Base-by-base conservation (phyloP, 305 asterid genomes). In the Rubia peregrina region DNA sequence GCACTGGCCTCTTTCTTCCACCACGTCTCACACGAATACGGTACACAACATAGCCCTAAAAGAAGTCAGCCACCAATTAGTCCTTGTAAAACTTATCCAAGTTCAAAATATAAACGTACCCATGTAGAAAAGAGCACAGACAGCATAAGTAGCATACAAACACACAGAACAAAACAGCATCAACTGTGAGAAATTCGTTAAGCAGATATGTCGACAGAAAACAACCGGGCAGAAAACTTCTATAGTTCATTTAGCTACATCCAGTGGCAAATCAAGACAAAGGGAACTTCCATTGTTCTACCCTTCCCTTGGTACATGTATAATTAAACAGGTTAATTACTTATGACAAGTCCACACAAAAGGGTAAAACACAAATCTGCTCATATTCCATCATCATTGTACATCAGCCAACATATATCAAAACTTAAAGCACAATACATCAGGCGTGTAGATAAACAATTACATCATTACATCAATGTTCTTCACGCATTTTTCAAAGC, bases 241-340 rank as follows among this genome's bases (percentile, higher is more conserved):
- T 5, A 63, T 36, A 5, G 14, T 63, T 63, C 7, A 63, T 63
- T 7, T 63, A 63, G 49, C 48, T 36, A 63, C 67, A 38, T 26
- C 30, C 67, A 62, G 3, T 63, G 48, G 49, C 67, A 63, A 63
- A 14, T 38, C 67, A 63, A 63, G 67, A 62, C 36, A 13, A 42
- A 2, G 16, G 49, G 67, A 48, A 63, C 48, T 16, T 1, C 30
- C 38, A 59, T 9, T 9, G 40, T 24, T 61, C 66, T 17, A 61
- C 66, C 66, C 66, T 61, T 30, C n/a, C 66, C 66, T 61, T 61
- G 66, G 67, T 62, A 62, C 67, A 62, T 62, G 67, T 62, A 62
- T 44, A 44, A 36, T 36, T 30, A 6, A 36, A 62, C 48, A 62
- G 7, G 38, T 22, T 59, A 10, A 59, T 19, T 16, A 17, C 40